Evolutionary conservation across 2,329 filamentous ascomycete species (phyloP).

Genomic region (Aspergillus unguis): DNA sequence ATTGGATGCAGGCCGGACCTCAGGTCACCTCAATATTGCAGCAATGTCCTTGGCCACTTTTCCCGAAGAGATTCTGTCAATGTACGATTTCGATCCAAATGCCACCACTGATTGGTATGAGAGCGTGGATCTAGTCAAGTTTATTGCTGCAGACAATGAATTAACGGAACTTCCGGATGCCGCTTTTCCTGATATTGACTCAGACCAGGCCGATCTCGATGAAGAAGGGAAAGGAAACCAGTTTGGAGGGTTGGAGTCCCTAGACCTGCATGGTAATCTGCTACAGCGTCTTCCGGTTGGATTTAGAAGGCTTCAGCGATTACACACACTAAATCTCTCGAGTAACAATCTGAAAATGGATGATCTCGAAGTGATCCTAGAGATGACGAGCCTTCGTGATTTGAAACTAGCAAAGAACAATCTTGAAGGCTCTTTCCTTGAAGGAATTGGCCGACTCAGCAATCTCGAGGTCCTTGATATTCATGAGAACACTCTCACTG

Average conservation of each 20-base stretch:
- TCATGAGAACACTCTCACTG: slow-evolving; percentile 72
- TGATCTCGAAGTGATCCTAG: slow-evolving; percentile 67
- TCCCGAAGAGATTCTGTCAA: slow-evolving; percentile 76
- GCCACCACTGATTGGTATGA: slow-evolving; percentile 77
- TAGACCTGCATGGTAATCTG: slow-evolving; percentile 84
- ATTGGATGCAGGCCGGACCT: slow-evolving; percentile 67
- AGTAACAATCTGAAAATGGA: slow-evolving; percentile 75
- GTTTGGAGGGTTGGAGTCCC: slow-evolving; percentile 74
- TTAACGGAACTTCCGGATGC: slow-evolving; percentile 68
- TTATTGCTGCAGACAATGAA: slow-evolving; percentile 88
- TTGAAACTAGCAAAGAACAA: slow-evolving; percentile 77
- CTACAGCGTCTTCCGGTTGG: slow-evolving; percentile 71
- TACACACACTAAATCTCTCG: slow-evolving; percentile 81
- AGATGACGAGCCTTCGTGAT: slow-evolving; percentile 70
- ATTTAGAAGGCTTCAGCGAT: slow-evolving; percentile 65
- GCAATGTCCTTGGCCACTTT: slow-evolving; percentile 76
- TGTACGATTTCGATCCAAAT: slow-evolving; percentile 78
- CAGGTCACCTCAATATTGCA: slow-evolving; percentile 83
- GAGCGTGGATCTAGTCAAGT: slow-evolving; percentile 77
- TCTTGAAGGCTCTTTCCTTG: slow-evolving; percentile 64
- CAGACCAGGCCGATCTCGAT: slow-evolving; percentile 57
- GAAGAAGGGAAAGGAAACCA: slow-evolving; percentile 68
- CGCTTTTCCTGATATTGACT: slow-evolving; percentile 71
- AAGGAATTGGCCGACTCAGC: slow-evolving; percentile 60
- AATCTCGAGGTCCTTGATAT: slow-evolving; percentile 78